phyloP scores from a whole-genome alignment of 208 protist species.

The Lotmaria passim region DNA sequence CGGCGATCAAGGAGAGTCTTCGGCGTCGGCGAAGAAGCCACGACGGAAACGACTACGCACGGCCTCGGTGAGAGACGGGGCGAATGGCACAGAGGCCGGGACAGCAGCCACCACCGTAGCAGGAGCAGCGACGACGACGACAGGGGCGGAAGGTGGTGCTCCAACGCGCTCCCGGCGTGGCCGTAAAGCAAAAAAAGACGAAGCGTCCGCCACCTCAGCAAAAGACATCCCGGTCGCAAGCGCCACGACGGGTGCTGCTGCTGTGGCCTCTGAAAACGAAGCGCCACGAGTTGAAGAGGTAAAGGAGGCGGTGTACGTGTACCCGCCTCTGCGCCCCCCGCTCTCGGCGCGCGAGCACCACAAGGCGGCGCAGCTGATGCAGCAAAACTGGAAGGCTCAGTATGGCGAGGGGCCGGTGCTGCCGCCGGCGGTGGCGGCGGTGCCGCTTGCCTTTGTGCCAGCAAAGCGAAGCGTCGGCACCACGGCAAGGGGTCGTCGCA shows the following conservation, averaged over 20 bases:
- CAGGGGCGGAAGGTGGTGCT: background rate
- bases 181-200: conserved; percentile 1
- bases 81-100: background rate
- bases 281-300: conserved; percentile 2
- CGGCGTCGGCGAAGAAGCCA: conserved; percentile 15
- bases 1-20: background rate
- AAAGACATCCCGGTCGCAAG: background rate
- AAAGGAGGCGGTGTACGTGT: conserved; percentile 37
- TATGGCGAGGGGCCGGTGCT: conserved; percentile 39
- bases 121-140: background rate
- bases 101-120: too few relatives aligned
- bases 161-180: background rate
- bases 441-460: conserved; percentile 42
- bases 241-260: background rate
- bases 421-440: conserved; percentile 37
- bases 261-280: background rate
- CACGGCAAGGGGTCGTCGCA: background rate
- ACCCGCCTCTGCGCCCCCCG: conserved; percentile 65
- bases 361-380: conserved; percentile 46
- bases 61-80: background rate
- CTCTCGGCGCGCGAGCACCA: conserved; percentile 49
- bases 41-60: conserved; percentile 27
- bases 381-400: conserved; percentile 44
- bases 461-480: conserved; percentile 23
- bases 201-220: background rate